A percentile compares a stretch with the other conserved stretches of the same genome.
These are phyloP conservation scores for Zoysia pacifica DNA, from an alignment of 176 grass and related monocot species.

Conservation along the genomic window DNA sequence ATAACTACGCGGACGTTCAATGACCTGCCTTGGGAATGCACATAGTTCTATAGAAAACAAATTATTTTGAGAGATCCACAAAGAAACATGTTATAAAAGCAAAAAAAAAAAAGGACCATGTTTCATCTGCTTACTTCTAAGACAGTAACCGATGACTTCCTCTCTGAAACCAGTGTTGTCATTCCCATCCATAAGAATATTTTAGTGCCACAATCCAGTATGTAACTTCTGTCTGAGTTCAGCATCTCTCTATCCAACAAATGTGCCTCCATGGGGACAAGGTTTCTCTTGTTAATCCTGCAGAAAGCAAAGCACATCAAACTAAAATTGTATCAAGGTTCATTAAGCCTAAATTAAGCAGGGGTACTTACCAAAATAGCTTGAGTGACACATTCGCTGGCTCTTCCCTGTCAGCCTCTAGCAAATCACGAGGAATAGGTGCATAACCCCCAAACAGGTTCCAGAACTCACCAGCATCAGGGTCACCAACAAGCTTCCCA, in stretches of 20 bases:
- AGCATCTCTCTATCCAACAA: conserved; percentile 65
- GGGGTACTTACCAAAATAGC: conserved; percentile 57
- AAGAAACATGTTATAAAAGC: not conserved
- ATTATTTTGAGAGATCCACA: not conserved
- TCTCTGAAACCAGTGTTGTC: conserved; percentile 69
- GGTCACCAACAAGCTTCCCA: conserved; percentile 76
- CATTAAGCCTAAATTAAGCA: conserved; percentile 28
- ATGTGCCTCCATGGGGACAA: conserved; percentile 48
- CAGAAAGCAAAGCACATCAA: conserved; percentile 39
- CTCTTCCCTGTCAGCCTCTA: conserved; percentile 29
- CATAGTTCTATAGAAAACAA: conserved; percentile 54
- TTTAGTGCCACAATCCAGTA: conserved; percentile 69
- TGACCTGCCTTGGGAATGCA: conserved; percentile 56
- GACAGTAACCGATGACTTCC: conserved; percentile 55
- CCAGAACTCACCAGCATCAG: conserved; percentile 82
- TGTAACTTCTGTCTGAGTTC: conserved; percentile 76
- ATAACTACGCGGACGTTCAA: conserved; percentile 44
- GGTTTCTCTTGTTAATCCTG: conserved; percentile 73
- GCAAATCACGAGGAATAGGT: conserved; percentile 61
- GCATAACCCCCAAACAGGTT: conserved; percentile 80
- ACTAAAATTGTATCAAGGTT: conserved; percentile 15
- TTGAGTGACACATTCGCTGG: conserved; percentile 12
- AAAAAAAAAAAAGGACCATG: conserved; percentile 8
- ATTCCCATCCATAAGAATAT: conserved; percentile 87
- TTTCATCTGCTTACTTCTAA: conserved; percentile 65